These are phyloP conservation scores for Calonectria crousiana DNA, from an alignment of 2,329 filamentous ascomycete species.

Conservation along the genomic window DNA sequence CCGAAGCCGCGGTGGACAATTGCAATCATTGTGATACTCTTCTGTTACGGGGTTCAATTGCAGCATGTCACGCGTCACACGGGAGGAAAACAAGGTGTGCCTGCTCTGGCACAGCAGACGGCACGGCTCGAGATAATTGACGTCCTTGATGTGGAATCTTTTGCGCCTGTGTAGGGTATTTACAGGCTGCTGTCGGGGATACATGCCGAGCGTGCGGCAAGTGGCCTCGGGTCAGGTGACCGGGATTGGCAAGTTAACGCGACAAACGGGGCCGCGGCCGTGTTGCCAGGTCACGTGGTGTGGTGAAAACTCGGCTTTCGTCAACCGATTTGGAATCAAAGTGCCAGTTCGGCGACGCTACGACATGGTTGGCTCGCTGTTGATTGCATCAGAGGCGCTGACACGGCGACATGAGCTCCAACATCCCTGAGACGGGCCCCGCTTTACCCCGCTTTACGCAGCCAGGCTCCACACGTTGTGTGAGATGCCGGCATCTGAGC, in stretches of 20 bases:
- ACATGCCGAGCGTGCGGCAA: background rate
- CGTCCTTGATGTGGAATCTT: background rate
- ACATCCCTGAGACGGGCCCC: background rate
- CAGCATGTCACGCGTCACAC: background rate
- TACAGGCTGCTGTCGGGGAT: background rate
- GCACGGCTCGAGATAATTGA: background rate
- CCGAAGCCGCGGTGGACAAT: background rate
- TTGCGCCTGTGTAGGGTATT: background rate
- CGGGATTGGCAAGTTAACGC: background rate
- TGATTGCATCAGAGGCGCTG: background rate
- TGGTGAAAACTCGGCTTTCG: background rate
- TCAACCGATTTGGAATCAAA: background rate
- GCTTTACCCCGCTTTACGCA: constrained; percentile 15
- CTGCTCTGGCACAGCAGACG: background rate
- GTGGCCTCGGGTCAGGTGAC: constrained; percentile 6
- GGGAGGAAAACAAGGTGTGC: background rate
- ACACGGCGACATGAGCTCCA: background rate
- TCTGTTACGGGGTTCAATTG: background rate
- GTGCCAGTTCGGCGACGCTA: background rate
- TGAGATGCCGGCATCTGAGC: background rate
- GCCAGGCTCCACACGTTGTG: background rate
- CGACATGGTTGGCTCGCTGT: background rate
- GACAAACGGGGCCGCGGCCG: background rate
- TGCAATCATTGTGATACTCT: background rate
- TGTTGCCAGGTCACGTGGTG: background rate